Base-by-base conservation (phyloP, 768 basidiomycete genomes). In the Fomitopsis pulvina region DNA sequence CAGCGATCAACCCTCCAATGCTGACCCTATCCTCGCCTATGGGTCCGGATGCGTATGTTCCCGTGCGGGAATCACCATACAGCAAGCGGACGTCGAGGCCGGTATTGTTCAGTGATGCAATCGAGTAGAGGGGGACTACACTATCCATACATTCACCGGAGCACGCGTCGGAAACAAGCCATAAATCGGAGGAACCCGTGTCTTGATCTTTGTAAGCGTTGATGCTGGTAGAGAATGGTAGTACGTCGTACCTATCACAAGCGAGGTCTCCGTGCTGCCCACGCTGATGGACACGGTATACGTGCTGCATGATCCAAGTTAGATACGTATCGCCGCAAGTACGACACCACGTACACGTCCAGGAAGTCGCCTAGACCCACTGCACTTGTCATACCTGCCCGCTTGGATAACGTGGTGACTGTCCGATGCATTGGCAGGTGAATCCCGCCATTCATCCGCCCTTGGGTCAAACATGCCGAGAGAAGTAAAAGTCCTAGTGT, bases 141-240 rank as follows among this genome's bases (percentile, higher is more conserved):
- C 58, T 60, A 2, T 64, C 51, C 45, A 73, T 73, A 51, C 71
- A 75, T 2, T 69, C 56, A n/a, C 58, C 54, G 9, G 63, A 65
- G 60, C 83, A 88, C 0, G 72, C 66, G 44, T 80, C 74, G 0
- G 84, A 84, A 24, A 82, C 64, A 9, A 84, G 74, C 87, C 87
- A 90, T 4, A 88, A 62, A 58, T 90, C 87, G 4, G 87, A 81
- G 2, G 87, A 89, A 39, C 87, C 87, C 1, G 85, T 87, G 54
- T 89, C 87, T 85, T 12, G 29, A 37, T 8, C 8, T 6, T n/a
- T 25, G 11, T 18, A 38, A 44, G 12, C 8, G 38, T 8, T 40
- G 2, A 5, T 10, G 4, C 16, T 2, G 10, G 2, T 5, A 43
- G 10, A 1, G 2, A 4, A n/a, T 34, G 29, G 8, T 18, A 34